These are phyloP conservation scores for Phaeotremella skinneri DNA, from an alignment of 768 basidiomycete genomes.

Conservation along the genomic window DNA sequence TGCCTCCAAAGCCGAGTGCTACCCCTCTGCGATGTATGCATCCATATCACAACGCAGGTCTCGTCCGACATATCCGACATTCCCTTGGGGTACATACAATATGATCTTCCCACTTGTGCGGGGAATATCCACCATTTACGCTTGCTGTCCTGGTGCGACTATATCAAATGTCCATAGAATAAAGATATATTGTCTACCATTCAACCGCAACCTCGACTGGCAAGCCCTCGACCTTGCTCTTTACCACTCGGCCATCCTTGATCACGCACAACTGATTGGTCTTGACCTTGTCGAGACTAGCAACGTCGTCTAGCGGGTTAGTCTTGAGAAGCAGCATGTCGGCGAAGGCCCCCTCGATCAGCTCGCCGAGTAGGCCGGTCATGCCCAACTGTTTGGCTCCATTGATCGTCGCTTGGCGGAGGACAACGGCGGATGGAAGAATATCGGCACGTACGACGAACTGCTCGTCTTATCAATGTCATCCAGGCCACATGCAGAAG, in stretches of 20 bases:
- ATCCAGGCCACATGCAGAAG: too few relatives aligned
- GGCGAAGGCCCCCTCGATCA: conserved; percentile 18
- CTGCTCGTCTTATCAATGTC: conserved; percentile 49
- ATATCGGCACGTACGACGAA: conserved; percentile 54
- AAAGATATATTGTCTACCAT: not conserved
- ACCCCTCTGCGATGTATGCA: too few relatives aligned
- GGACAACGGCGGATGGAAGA: conserved; percentile 50
- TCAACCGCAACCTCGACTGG: conserved; percentile 20
- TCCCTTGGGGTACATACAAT: too few relatives aligned
- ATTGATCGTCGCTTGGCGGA: conserved; percentile 51
- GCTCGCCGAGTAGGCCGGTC: conserved; percentile 9
- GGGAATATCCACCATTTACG: not conserved
- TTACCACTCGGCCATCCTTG: conserved; percentile 24
- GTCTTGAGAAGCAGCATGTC: conserved; percentile 11
- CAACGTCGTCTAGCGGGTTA: conserved; percentile 12
- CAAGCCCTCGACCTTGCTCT: conserved; percentile 11
- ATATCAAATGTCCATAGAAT: not conserved
- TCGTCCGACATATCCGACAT: too few relatives aligned
- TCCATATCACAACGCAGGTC: too few relatives aligned
- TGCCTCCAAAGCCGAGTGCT: too few relatives aligned
- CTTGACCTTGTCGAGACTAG: conserved; percentile 4
- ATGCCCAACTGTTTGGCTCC: conserved; percentile 14
- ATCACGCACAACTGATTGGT: not conserved
- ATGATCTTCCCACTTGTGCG: too few relatives aligned
- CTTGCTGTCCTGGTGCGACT: not conserved